Conservation (phyloP, 2,329 filamentous ascomycete genomes). For the Trichoderma aggressivum region DNA sequence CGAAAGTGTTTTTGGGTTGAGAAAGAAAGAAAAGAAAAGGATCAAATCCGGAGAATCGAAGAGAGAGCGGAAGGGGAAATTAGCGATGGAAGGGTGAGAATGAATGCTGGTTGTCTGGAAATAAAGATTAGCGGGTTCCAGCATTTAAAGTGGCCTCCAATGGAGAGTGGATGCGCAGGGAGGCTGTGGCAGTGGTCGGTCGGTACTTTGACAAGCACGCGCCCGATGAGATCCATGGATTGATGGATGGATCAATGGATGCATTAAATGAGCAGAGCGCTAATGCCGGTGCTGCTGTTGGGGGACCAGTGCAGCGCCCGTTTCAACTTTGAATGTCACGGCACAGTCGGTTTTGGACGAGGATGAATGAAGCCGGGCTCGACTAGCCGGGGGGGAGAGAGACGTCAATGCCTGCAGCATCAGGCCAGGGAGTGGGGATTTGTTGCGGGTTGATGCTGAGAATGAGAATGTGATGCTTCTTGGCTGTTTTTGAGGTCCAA, state of each 20-base stretch:
- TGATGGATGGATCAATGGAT: not conserved
- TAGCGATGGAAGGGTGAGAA: not conserved
- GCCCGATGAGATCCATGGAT: not conserved
- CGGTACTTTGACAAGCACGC: not conserved
- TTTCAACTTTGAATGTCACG: not conserved
- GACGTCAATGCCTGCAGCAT: too few species aligned
- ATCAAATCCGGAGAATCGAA: not conserved
- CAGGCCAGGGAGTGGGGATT: not conserved
- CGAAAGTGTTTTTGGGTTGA: not conserved
- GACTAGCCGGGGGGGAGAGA: not conserved
- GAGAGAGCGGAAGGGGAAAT: not conserved
- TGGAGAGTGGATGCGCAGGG: not conserved
- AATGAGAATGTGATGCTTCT: too few species aligned
- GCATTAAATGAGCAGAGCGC: not conserved
- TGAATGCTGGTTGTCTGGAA: not conserved
- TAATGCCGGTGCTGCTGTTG: not conserved
- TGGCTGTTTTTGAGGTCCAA: too few species aligned
- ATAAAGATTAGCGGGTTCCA: constrained; percentile 12
- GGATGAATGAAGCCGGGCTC: not conserved
- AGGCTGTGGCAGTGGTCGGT: not conserved
- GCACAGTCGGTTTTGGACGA: not conserved
- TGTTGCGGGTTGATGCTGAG: not conserved
- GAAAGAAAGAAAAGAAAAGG: not conserved
- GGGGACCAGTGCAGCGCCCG: not conserved
- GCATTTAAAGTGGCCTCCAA: not conserved